phyloP scores from a whole-genome alignment of 306 rosid genomes.

The Acacia acuminata region DNA sequence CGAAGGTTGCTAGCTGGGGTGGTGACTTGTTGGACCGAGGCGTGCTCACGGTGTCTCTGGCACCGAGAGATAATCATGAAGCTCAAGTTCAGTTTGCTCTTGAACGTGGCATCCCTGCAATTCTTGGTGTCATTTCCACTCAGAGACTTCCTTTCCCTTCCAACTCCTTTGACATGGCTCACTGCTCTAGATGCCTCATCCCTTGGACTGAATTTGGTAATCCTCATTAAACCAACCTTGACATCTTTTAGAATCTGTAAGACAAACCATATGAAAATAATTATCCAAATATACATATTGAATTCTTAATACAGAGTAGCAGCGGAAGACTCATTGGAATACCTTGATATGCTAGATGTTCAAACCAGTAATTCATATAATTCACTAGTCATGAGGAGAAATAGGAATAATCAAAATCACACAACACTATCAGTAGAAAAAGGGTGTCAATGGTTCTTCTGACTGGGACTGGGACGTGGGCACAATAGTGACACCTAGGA shows the following conservation, averaged over 20 bases:
- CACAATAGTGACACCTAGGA: too few species aligned
- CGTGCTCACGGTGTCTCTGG: conserved; percentile 84
- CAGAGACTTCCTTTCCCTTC: conserved; percentile 97
- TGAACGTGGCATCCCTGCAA: conserved; percentile 98
- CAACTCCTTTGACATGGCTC: conserved; percentile 96
- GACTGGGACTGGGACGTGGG: too few species aligned
- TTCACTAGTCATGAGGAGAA: too few species aligned
- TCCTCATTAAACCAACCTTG: conserved; percentile 7
- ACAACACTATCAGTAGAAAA: too few species aligned
- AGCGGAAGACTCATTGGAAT: too few species aligned
- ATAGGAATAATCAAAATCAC: too few species aligned
- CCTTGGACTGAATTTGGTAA: conserved; percentile 99
- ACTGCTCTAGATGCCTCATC: conserved; percentile 98
- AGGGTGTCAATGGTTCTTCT: too few species aligned
- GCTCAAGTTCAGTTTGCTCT: conserved; percentile 99
- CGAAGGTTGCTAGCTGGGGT: conserved; percentile 99
- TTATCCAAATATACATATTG: too few species aligned
- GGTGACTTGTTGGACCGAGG: conserved; percentile 97
- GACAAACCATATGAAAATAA: too few species aligned
- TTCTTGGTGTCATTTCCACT: conserved; percentile 95
- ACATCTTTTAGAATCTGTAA: background rate
- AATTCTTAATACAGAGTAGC: too few species aligned
- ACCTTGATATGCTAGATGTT: too few species aligned
- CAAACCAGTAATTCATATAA: too few species aligned
- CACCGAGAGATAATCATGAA: conserved; percentile 99